phyloP scores from a whole-genome alignment of 306 rosid genomes.

The Cercis canadensis region DNA sequence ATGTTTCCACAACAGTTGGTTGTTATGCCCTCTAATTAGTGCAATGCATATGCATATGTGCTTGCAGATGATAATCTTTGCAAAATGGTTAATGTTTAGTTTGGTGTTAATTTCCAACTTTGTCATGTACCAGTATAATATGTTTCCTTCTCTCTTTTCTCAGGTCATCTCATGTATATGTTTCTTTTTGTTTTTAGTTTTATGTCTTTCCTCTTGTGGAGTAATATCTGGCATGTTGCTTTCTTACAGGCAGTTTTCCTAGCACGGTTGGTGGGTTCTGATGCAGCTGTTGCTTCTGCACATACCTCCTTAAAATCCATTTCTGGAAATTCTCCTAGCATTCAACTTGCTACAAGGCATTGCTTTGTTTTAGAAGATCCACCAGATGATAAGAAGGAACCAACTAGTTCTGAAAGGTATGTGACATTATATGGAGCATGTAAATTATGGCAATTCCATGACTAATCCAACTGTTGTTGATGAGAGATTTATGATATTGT shows the following conservation, averaged over 20 bases:
- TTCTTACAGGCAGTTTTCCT: conserved; percentile 61
- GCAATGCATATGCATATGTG: conserved; percentile 15
- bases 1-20: conserved; percentile 26
- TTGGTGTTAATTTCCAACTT: conserved; percentile 13
- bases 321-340: conserved; percentile 66
- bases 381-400: too few species aligned
- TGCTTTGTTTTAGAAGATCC: too few species aligned
- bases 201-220: conserved; percentile 2
- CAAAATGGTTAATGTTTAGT: conserved; percentile 24
- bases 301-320: conserved; percentile 72
- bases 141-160: too few species aligned
- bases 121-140: too few species aligned
- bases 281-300: conserved; percentile 79
- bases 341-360: too few species aligned
- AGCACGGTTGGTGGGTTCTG: conserved; percentile 77
- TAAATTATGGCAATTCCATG: too few species aligned
- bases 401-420: too few species aligned
- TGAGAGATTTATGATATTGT: too few species aligned
- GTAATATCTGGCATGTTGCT: conserved; percentile 8
- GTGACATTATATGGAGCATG: too few species aligned
- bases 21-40: conserved; percentile 17
- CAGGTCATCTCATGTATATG: conserved; percentile 26
- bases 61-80: conserved; percentile 16
- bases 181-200: conserved; percentile 19
- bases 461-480: too few species aligned